These are phyloP conservation scores for Stagonosporopsis rhizophila DNA, from an alignment of 2,329 filamentous ascomycete genomes.

Conservation along the genomic window DNA sequence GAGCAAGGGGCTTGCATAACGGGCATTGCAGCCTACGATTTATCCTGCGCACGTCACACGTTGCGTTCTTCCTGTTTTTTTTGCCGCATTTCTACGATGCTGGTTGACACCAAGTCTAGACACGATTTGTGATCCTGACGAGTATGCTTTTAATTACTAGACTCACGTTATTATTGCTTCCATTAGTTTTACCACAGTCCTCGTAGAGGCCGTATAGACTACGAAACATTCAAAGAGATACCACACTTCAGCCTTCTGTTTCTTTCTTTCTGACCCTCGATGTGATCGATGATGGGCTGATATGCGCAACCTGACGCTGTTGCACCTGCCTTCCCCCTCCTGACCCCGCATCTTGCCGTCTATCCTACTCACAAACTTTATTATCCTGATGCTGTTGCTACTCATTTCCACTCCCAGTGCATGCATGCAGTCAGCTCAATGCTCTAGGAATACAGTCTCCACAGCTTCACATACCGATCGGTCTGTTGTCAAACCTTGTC, in stretches of 20 bases:
- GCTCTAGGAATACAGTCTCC: neutral
- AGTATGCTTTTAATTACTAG: conserved; percentile 21
- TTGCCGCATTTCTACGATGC: conserved; percentile 4
- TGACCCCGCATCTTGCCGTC: conserved; percentile 14
- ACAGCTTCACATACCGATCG: too few species aligned
- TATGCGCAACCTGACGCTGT: neutral
- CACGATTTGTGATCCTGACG: conserved; percentile 5
- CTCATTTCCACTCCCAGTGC: conserved; percentile 1
- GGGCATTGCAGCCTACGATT: conserved; percentile 7
- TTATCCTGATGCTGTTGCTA: conserved; percentile 8
- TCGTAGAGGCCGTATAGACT: conserved; percentile 19
- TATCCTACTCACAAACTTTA: neutral
- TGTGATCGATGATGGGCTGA: neutral
- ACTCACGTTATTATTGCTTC: conserved; percentile 18
- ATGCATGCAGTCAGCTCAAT: conserved; percentile 15
- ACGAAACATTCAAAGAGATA: conserved; percentile 17
- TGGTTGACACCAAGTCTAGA: conserved; percentile 3
- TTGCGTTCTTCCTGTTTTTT: conserved; percentile 1
- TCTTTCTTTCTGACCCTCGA: neutral
- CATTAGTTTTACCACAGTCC: conserved; percentile 6
- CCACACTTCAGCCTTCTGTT: neutral
- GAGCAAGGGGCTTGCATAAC: conserved; percentile 13
- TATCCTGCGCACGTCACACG: conserved; percentile 12
- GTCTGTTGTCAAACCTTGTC: conserved; percentile 2
- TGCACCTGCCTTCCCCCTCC: neutral